Base-by-base conservation (phyloP, 2,329 filamentous ascomycete species). In the Ceratocystis papillata region DNA sequence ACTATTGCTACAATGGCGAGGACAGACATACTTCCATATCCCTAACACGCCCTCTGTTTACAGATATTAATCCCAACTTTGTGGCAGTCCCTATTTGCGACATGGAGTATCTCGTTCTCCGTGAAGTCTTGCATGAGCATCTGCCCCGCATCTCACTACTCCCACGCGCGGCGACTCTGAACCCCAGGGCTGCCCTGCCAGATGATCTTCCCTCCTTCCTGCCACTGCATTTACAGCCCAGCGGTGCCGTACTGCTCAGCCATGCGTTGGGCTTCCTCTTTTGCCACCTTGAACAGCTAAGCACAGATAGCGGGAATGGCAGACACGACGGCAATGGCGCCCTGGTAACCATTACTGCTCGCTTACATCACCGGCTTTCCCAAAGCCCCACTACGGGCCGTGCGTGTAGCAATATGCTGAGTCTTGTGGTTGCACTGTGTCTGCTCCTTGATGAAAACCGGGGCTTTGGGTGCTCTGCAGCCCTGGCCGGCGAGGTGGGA, bases 381-480 rank as follows among this genome's bases (percentile, higher is more conserved):
- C 68, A 30, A 37, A 68, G 2, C 55, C 53, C 8, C 37, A 20
- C 30, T 45, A 62, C 5, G 60, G 68, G 25, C 46, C 44, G 41
- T 3, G 17, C 28, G n/a, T 20, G 45, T 53, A 55, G 44, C 46
- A 65, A 69, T 50, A 53, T 69, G 20, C 67, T 70, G 48, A 57
- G 63, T 62, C 63, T 69, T 17, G 57, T 69, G 4, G 68, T 70
- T n/a, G 63, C 69, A 6, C 67, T 74, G 17, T 74, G 71, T 64
- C 68, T 73, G 17, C 67, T 73, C 6, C 69, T 75, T 7, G 70
- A 72, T 44, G 70, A 72, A 30, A 69, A 70, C 41, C 64, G 62
- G 15, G 71, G 70, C 2, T 65, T 74, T 1, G 73, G 72, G 5
- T 74, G 72, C 59, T 72, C 72, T 17, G 67, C 70, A 1, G 61